Conservation (phyloP, 192 early-diverging fungal genomes). For the Lobosporangium transversale region DNA sequence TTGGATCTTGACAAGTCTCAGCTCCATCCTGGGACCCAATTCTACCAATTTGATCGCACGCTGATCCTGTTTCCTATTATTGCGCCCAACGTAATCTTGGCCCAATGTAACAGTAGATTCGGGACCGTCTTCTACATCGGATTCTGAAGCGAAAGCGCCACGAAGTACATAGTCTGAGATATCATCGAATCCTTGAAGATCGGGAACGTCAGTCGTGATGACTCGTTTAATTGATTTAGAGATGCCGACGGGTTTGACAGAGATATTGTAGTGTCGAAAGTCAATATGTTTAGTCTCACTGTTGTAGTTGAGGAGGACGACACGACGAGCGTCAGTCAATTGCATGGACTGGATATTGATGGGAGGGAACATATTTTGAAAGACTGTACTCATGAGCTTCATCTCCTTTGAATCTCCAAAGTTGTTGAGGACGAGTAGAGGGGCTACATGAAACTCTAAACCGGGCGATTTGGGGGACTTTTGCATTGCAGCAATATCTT, state of each 20-base stretch:
- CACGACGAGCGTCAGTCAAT: slow-evolving; percentile 86
- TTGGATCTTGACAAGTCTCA: slow-evolving; percentile 89
- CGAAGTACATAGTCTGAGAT: slow-evolving; percentile 92
- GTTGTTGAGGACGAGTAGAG: slow-evolving; percentile 87
- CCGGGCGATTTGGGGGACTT: slow-evolving; percentile 80
- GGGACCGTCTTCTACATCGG: slow-evolving; percentile 92
- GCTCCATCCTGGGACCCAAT: slow-evolving; percentile 90
- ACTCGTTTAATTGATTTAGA: slow-evolving; percentile 91
- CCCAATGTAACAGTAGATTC: slow-evolving; percentile 86
- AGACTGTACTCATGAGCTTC: slow-evolving; percentile 92
- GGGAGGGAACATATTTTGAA: slow-evolving; percentile 97
- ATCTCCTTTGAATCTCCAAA: slow-evolving; percentile 81
- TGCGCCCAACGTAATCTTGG: slow-evolving; percentile 82
- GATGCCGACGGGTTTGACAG: slow-evolving; percentile 88
- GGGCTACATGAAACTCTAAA: slow-evolving; percentile 79
- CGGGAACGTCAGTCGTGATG: slow-evolving; percentile 79
- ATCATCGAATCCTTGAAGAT: slow-evolving; percentile 84
- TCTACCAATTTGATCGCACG: slow-evolving; percentile 88
- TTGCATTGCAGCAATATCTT: slow-evolving; percentile 86
- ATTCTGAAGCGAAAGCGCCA: slow-evolving; percentile 76
- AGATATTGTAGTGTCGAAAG: slow-evolving; percentile 93
- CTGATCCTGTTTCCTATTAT: slow-evolving; percentile 80
- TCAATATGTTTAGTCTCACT: slow-evolving; percentile 83
- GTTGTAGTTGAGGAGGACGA: slow-evolving; percentile 93
- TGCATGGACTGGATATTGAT: slow-evolving; percentile 96